Evolutionary conservation across 495 filamentous ascomycete species (phyloP).

Genomic region (Talaromyces liani): DNA sequence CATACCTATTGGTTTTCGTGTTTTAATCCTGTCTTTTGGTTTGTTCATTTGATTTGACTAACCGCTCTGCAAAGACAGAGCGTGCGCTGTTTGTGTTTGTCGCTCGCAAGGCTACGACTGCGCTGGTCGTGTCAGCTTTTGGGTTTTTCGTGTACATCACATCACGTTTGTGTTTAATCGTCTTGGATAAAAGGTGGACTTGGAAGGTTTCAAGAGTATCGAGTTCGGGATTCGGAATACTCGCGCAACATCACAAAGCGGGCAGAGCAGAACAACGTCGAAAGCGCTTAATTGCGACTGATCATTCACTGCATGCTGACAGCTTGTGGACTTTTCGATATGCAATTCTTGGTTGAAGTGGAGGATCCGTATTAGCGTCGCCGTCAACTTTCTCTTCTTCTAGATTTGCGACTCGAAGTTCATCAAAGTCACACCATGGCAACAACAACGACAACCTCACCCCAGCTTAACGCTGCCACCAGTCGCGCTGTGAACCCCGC

Average conservation of each 20-base stretch:
- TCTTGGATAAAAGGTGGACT: not conserved
- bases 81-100: not conserved
- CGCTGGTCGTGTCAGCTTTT: not conserved
- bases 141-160: not conserved
- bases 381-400: not conserved
- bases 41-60: not conserved
- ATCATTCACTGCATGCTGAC: not conserved
- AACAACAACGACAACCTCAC: constrained; percentile 52
- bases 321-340: not conserved
- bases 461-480: constrained; percentile 26
- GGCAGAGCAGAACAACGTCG: not conserved
- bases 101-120: constrained; percentile 1
- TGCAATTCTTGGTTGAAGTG: constrained; percentile 1
- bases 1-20: not conserved
- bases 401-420: not conserved
- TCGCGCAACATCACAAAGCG: not conserved
- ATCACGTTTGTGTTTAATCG: not conserved
- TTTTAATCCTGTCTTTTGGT: not conserved
- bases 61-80: not conserved
- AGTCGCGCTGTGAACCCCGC: constrained; percentile 15
- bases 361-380: constrained; percentile 2
- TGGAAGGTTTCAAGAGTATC: not conserved
- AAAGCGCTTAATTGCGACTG: not conserved
- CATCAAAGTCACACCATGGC: constrained; percentile 29
- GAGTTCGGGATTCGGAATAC: not conserved